Evolutionary conservation across 2,329 filamentous ascomycete genomes (phyloP).

Genomic region (Aphanocladium album): DNA sequence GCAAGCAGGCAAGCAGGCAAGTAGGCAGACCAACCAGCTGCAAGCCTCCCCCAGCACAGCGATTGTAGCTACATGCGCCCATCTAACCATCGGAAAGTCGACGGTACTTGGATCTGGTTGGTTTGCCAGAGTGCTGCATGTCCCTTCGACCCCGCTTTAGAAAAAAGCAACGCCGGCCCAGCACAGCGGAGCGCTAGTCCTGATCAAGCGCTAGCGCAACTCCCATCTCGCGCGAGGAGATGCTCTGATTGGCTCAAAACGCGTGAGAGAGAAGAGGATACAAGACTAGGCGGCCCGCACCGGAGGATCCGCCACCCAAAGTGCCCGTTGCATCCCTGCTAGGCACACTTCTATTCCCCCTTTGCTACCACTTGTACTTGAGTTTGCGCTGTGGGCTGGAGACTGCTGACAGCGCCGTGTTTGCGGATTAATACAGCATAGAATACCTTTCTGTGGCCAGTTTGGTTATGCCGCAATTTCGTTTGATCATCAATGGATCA

Average conservation of each 20-base stretch:
- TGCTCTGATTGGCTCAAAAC: background rate
- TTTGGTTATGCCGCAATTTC: too few relatives aligned
- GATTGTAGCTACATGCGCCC: too few relatives aligned
- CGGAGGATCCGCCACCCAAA: slow-evolving; percentile 1
- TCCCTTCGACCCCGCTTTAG: background rate
- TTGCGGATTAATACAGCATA: too few relatives aligned
- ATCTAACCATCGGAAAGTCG: background rate
- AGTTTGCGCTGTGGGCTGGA: background rate
- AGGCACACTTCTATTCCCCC: background rate
- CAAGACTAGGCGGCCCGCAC: slow-evolving; percentile 3
- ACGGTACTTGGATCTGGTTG: slow-evolving; percentile 1
- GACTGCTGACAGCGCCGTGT: background rate
- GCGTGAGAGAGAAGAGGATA: background rate
- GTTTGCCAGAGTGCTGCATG: background rate
- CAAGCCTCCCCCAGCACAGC: too few relatives aligned
- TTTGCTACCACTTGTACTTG: too few relatives aligned
- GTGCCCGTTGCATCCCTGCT: slow-evolving; percentile 1
- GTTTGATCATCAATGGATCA: too few relatives aligned
- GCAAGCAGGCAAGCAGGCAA: background rate
- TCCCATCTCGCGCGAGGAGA: too few relatives aligned
- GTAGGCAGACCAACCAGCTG: background rate
- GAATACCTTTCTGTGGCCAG: too few relatives aligned
- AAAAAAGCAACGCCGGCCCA: background rate
- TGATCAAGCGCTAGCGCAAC: background rate
- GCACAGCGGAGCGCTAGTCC: background rate